phyloP scores from a whole-genome alignment of 2,329 filamentous ascomycete genomes.

The Aspergillus sp. region DNA sequence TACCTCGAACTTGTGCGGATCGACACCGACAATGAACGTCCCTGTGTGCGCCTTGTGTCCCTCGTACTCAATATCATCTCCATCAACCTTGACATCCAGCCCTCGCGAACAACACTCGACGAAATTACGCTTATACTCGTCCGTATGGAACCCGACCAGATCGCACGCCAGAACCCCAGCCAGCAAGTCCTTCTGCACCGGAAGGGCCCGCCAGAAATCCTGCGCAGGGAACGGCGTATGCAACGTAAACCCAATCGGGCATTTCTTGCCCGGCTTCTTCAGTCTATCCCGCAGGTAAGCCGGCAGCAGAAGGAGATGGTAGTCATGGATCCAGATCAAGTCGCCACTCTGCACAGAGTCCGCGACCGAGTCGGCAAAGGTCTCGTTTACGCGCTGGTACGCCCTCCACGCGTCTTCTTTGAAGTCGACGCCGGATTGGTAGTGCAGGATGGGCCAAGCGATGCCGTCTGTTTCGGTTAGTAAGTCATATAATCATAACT shows the following conservation, averaged over 20 bases:
- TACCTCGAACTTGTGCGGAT: constrained; percentile 25
- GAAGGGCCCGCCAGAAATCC: constrained; percentile 89
- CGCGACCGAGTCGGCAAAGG: constrained; percentile 82
- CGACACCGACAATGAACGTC: constrained; percentile 92
- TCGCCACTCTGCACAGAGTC: constrained; percentile 81
- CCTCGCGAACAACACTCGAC: constrained; percentile 76
- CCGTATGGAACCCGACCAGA: constrained; percentile 96
- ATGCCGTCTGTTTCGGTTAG: constrained; percentile 67
- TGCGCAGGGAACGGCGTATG: constrained; percentile 92
- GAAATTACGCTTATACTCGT: constrained; percentile 93
- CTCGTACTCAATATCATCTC: constrained; percentile 73
- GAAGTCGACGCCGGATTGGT: constrained; percentile 92
- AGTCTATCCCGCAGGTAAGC: constrained; percentile 80
- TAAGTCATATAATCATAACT: too few species aligned
- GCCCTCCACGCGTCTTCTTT: constrained; percentile 85
- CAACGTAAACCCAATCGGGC: constrained; percentile 93
- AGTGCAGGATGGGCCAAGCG: constrained; percentile 95
- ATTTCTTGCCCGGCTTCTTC: constrained; percentile 55
- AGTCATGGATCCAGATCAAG: constrained; percentile 94
- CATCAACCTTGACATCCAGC: constrained; percentile 61
- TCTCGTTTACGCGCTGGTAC: constrained; percentile 82
- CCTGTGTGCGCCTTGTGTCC: constrained; percentile 80
- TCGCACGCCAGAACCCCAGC: constrained; percentile 83
- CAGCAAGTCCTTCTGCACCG: constrained; percentile 80
- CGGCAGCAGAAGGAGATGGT: constrained; percentile 93